Conservation (phyloP, 1,139 yeast species). For the Geotrichum restrictum region DNA sequence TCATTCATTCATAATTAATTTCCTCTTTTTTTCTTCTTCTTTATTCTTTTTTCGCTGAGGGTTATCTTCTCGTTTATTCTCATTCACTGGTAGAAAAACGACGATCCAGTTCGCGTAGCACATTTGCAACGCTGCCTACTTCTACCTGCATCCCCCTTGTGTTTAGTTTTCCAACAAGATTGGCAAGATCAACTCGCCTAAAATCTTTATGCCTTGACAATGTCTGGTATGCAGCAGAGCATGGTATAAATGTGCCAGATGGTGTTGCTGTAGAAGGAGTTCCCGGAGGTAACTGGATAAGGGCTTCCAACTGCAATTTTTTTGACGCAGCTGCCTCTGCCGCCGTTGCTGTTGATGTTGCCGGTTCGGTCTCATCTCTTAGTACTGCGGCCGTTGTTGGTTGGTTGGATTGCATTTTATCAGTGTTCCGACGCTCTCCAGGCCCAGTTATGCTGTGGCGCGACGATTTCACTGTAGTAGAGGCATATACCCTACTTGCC, state of each 20-base stretch:
- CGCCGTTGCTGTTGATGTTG: too few species aligned
- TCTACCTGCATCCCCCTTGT: slow-evolving; percentile 87
- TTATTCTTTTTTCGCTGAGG: background rate
- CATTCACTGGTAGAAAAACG: slow-evolving; percentile 42
- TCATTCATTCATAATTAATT: background rate
- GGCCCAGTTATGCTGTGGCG: slow-evolving; percentile 5
- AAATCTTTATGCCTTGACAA: slow-evolving; percentile 76
- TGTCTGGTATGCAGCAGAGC: slow-evolving; percentile 84
- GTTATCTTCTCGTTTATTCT: background rate
- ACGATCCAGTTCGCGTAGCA: slow-evolving; percentile 72
- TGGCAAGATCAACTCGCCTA: slow-evolving; percentile 64
- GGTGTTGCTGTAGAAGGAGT: slow-evolving; percentile 23
- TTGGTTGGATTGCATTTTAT: too few species aligned
- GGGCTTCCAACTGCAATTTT: slow-evolving; percentile 25
- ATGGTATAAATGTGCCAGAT: slow-evolving; percentile 66
- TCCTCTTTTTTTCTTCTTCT: background rate
- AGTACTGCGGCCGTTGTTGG: too few species aligned
- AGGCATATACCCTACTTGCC: slow-evolving; percentile 45
- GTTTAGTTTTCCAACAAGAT: slow-evolving; percentile 68
- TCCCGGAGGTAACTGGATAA: slow-evolving; percentile 33
- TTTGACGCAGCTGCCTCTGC: slow-evolving; percentile 14
- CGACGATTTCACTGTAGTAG: slow-evolving; percentile 14
- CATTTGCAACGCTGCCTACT: slow-evolving; percentile 80
- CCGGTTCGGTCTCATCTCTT: background rate
- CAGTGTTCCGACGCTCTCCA: too few species aligned